Evolutionary conservation across 2,329 filamentous ascomycete genomes (phyloP).

Genomic region (Thielaviopsis euricoi): DNA sequence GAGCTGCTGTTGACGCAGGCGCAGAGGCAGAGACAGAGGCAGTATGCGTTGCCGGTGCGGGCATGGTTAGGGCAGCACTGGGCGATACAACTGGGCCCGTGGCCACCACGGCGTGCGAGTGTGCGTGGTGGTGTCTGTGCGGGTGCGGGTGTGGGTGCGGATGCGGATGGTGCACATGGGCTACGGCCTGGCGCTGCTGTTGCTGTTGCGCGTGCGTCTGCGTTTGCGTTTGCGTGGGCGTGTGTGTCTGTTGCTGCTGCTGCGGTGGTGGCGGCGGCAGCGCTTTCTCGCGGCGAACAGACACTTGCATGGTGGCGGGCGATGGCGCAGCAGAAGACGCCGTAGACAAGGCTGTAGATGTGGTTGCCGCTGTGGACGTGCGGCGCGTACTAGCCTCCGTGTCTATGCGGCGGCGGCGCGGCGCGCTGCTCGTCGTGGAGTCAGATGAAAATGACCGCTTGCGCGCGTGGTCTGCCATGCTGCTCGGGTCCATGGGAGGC

Average conservation of each 20-base stretch:
- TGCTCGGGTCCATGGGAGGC: neutral
- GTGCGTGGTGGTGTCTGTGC: neutral
- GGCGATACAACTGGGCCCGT: neutral
- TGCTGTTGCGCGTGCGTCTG: neutral
- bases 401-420: conserved; percentile 4
- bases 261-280: neutral
- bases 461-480: neutral
- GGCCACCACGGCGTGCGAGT: neutral
- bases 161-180: neutral
- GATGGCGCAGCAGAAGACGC: neutral
- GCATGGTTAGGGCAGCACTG: neutral
- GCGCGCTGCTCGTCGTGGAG: neutral
- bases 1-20: neutral
- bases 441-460: conserved; percentile 6
- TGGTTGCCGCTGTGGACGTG: neutral
- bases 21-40: neutral
- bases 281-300: neutral
- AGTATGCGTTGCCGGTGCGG: neutral
- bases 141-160: neutral
- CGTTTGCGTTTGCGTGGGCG: too few relatives aligned
- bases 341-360: too few relatives aligned
- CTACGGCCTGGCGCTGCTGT: neutral
- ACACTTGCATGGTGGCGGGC: neutral
- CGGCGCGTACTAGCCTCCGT: too few relatives aligned
- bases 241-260: neutral